These are phyloP conservation scores for Aspergillus incahuasiensis DNA, from an alignment of 495 filamentous ascomycete species.

Conservation along the genomic window DNA sequence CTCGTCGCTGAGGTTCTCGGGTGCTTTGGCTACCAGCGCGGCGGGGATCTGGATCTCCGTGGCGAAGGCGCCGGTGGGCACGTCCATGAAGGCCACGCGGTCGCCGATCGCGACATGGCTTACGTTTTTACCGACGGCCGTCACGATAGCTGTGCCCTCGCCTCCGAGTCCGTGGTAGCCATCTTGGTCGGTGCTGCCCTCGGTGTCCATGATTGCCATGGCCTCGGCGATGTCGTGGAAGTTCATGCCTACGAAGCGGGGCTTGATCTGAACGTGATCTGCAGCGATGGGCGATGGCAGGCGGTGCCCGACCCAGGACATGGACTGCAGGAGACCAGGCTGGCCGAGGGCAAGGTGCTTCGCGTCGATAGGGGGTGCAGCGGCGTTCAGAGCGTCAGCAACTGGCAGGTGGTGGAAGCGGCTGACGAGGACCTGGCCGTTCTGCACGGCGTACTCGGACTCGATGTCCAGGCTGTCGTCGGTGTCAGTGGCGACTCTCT, in stretches of 20 bases:
- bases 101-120: constrained; percentile 42
- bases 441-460: too few species aligned
- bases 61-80: background rate
- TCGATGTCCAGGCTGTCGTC: too few species aligned
- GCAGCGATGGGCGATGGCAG: too few species aligned
- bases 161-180: constrained; percentile 26
- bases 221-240: constrained; percentile 41
- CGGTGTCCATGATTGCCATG: constrained; percentile 18
- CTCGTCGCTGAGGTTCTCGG: constrained; percentile 21
- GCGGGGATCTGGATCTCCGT: background rate
- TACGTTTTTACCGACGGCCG: background rate
- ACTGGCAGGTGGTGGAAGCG: too few species aligned
- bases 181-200: constrained; percentile 10
- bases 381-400: too few species aligned
- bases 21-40: constrained; percentile 8
- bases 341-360: too few species aligned
- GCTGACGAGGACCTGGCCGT: too few species aligned
- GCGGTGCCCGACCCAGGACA: too few species aligned
- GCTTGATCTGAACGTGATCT: too few species aligned
- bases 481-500: too few species aligned
- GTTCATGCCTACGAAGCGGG: constrained; percentile 32
- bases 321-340: too few species aligned
- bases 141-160: constrained; percentile 24
- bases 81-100: background rate
- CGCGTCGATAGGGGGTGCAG: too few species aligned